Percentiles rank a stretch among this genome's conserved stretches.
phyloP scores from a whole-genome alignment of 116 monocot species.

The Papilionanthe hybrid region DNA sequence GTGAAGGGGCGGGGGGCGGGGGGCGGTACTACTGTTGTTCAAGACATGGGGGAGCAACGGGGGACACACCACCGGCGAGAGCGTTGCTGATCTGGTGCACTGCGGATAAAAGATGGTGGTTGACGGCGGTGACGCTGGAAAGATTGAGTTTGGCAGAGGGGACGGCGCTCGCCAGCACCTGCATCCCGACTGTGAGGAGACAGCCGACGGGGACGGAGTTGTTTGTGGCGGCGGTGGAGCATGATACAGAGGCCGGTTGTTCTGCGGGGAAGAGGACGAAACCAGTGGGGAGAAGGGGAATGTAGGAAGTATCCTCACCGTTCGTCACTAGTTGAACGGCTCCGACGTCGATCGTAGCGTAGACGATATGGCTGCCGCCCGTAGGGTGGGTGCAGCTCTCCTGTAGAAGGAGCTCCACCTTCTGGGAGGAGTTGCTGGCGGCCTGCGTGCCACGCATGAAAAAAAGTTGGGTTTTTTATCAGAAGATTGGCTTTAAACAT shows the following conservation, averaged over 20 bases:
- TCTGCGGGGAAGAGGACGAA: slow-evolving; percentile 61
- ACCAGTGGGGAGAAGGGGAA: slow-evolving; percentile 84
- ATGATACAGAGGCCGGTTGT: slow-evolving; percentile 3
- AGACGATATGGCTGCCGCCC: slow-evolving; percentile 81
- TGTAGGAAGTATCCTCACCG: slow-evolving; percentile 83
- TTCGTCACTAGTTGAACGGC: slow-evolving; percentile 78
- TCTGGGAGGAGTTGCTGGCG: slow-evolving; percentile 88
- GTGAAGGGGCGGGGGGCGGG: too few species aligned
- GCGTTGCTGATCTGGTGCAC: slow-evolving; percentile 68
- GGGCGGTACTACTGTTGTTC: background rate
- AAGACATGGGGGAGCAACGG: background rate
- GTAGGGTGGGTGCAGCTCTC: slow-evolving; percentile 89
- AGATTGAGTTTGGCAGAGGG: slow-evolving; percentile 85
- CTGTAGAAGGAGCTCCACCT: slow-evolving; percentile 91
- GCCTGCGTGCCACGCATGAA: slow-evolving; percentile 30
- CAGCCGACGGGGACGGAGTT: slow-evolving; percentile 26
- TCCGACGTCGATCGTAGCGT: slow-evolving; percentile 66
- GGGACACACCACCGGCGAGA: slow-evolving; percentile 15
- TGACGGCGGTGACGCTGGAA: slow-evolving; percentile 75
- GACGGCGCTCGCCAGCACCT: slow-evolving; percentile 73
- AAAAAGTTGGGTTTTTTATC: too few species aligned
- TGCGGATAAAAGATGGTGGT: slow-evolving; percentile 66
- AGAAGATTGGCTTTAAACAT: too few species aligned
- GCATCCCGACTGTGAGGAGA: slow-evolving; percentile 73
- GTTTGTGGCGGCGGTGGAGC: background rate